Base-by-base conservation (phyloP, 768 basidiomycete species). In the Rickenella mellea region DNA sequence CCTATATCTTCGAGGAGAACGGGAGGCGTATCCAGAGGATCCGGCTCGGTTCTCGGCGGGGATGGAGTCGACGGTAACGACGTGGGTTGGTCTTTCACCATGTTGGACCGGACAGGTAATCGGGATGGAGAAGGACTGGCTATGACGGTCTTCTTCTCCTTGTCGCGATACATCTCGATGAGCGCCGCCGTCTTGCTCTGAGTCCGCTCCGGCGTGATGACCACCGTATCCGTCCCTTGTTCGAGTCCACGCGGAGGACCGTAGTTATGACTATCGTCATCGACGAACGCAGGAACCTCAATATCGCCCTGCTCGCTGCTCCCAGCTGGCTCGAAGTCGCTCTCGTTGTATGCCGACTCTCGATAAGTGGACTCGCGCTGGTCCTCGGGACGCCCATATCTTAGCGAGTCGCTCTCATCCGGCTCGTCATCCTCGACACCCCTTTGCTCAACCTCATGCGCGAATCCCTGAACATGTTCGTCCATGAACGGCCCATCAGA, bases 121-220 rank as follows among this genome's bases (percentile, higher is more conserved):
- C 50, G 61, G 43, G 65, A 69, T 8, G 56, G 52, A 3, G 54
- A 46, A 8, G 46, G 35, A 21, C 21, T 20, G 4, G 30, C 43
- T 20, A 26, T 32, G 9, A 27, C 20, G 9, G 49, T 44, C 26
- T 67, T 73, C 51, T 71, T 75, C 66, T 78, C 83, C 54, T 20
- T 65, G 62, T 89, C 81, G 39, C 84, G 76, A 51, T 87, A 90
- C 83, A 90, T 83, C 58, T 88, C 84, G 50, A 89, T 90, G 39
- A 90, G 67, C 1, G 79, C 74, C 3, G 83, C 78, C 1, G 85
- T 86, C 62, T 79, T 83, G 64, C 77, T 78, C 11, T 44, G 14
- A 15, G 40, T 3, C 27, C 15, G 6, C 22, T 19, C 40, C 12
- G 42, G 31, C 21, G 42, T 26, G 8, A 25, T 11, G 39, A 59